Evolutionary conservation across 2,329 filamentous ascomycete genomes (phyloP), one percentile per base, ranked within the genome.

Genomic region (Myriosclerotinia scirpicola): DNA sequence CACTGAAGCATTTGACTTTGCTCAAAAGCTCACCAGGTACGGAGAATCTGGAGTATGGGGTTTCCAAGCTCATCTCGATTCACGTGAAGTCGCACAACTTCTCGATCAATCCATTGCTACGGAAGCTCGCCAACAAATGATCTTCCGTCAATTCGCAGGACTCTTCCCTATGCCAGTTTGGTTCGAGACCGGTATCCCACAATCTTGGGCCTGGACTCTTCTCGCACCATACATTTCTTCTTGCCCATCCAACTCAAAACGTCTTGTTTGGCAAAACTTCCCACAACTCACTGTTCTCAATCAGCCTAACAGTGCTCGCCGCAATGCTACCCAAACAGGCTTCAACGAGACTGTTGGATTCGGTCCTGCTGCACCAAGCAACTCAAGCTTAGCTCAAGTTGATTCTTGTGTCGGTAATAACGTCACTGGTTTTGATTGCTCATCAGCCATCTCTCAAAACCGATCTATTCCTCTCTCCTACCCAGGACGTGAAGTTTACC

Each of bases 231-330:
- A 93, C 78, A 93, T 96, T 77, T 87, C 85, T 46, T 88, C 83
- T 6, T 96, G 92, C 77, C 91, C 92, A 0, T 79, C 79, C 54
- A 86, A 89, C 76, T 87, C 89, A 71, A 94, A 90, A 0, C 86
- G 90, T 8, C 81, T 96, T 40, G 84, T 87, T 34, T 96, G 92
- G 91, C 90, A 94, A 76, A 96, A 96, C 80, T 93, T 91, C 80
- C 92, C 91, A 0, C 83, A 85, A 0, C 79, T 95, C 20, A 81
- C 84, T 71, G 82, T 95, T 60, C 80, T 90, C 40, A 93, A 94
- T 79, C 88, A 94, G 75, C 88, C 91, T 2, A 94, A 93, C 77
- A 84, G 88, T 30, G 87, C 86, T 67, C 85, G 89, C 36, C 81
- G 87, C 75, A 85, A 90, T 65, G 85, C 85, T 17, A 85, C 88